Conservation (phyloP, 2,329 filamentous ascomycete species). For the Ramularia collo-cygni region DNA sequence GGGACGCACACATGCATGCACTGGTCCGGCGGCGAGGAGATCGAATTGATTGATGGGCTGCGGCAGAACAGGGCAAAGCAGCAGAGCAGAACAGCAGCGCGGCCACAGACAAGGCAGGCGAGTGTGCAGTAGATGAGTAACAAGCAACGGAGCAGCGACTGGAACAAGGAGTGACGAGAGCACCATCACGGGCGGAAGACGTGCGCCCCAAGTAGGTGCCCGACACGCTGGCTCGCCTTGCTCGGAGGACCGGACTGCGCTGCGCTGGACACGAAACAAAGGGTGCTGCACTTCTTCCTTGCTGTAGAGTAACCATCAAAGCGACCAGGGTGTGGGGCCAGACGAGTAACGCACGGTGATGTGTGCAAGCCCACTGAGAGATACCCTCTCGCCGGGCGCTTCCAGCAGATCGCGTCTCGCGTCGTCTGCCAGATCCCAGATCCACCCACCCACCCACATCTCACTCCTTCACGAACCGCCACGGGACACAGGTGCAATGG, state of each 20-base stretch:
- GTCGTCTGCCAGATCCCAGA: background rate
- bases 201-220: slow-evolving; percentile 1
- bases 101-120: too few species aligned
- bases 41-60: slow-evolving; percentile 4
- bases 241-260: slow-evolving; percentile 25
- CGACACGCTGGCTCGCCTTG: slow-evolving; percentile 17
- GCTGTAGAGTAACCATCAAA: slow-evolving; percentile 3
- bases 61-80: background rate
- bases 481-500: background rate
- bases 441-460: slow-evolving; percentile 1
- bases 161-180: background rate
- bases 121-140: background rate
- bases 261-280: slow-evolving; percentile 2
- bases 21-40: slow-evolving; percentile 11
- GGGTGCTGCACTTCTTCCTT: slow-evolving; percentile 1
- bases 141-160: background rate
- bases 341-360: background rate
- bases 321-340: background rate
- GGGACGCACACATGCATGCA: slow-evolving; percentile 18
- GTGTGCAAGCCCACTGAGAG: background rate
- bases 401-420: background rate
- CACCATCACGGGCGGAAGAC: background rate
- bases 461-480: slow-evolving; percentile 1
- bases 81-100: slow-evolving; percentile 1
- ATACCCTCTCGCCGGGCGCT: too few species aligned